Evolutionary conservation across 2,329 filamentous ascomycete genomes (phyloP).

Genomic region (Ophioceras dolichostomum): DNA sequence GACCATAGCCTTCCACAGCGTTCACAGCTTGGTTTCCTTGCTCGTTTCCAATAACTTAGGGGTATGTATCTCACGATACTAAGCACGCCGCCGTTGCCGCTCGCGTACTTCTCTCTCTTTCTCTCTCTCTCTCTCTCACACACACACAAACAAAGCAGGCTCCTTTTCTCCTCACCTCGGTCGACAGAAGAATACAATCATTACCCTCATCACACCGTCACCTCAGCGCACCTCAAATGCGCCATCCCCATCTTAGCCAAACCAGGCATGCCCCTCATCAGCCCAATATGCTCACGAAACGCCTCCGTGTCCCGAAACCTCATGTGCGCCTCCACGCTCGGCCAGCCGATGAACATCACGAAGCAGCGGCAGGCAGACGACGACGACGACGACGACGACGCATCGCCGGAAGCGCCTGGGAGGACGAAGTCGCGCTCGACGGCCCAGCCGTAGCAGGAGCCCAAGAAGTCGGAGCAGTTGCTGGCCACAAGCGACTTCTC

Average conservation of each 20-base stretch:
- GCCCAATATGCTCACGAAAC: slow-evolving; percentile 19
- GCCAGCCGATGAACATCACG: slow-evolving; percentile 24
- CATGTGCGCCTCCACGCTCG: slow-evolving; percentile 22
- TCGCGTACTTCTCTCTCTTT: too few relatives aligned
- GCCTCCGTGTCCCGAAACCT: slow-evolving; percentile 19
- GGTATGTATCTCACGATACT: too few relatives aligned
- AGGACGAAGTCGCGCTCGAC: slow-evolving; percentile 18
- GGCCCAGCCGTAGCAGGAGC: slow-evolving; percentile 15
- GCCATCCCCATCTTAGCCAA: slow-evolving; percentile 9
- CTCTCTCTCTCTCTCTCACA: too few relatives aligned
- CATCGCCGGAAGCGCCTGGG: slow-evolving; percentile 12
- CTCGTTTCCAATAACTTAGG: too few relatives aligned
- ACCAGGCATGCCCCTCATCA: slow-evolving; percentile 12
- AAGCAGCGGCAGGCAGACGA: slow-evolving; percentile 11
- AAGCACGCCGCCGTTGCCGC: too few relatives aligned
- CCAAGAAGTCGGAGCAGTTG: slow-evolving; percentile 6
- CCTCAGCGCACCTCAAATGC: slow-evolving; percentile 10
- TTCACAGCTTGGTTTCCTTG: too few relatives aligned
- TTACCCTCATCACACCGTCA: too few relatives aligned
- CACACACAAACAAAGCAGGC: too few relatives aligned
- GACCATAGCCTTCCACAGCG: too few relatives aligned
- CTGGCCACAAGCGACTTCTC: slow-evolving; percentile 3
- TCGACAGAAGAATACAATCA: too few relatives aligned
- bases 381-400: too few relatives aligned
- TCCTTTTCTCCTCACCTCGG: too few relatives aligned